Percentiles rank a stretch among this genome's conserved stretches.
phyloP scores from a whole-genome alignment of 2,329 filamentous ascomycete genomes.

The Periconia macrospinosa region DNA sequence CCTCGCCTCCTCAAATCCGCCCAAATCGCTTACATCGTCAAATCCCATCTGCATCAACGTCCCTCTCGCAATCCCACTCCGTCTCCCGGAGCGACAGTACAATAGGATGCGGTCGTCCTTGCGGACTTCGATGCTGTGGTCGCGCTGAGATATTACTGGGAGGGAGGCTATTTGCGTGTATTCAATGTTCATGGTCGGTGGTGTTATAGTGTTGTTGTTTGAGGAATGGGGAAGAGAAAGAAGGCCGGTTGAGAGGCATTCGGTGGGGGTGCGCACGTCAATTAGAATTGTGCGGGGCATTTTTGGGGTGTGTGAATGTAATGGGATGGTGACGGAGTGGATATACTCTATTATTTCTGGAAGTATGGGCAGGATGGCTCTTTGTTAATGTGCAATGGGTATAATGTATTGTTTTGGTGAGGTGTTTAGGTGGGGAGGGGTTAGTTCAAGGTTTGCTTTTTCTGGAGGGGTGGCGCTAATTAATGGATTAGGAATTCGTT shows the following conservation, averaged over 20 bases:
- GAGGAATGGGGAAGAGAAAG: constrained; percentile 14
- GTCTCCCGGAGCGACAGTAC: constrained; percentile 41
- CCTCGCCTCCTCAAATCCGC: constrained; percentile 38
- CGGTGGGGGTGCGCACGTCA: constrained; percentile 41
- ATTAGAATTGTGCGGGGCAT: constrained; percentile 22
- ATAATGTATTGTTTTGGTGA: not conserved
- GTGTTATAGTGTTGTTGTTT: constrained; percentile 15
- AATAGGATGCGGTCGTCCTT: constrained; percentile 39
- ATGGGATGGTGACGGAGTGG: too few relatives aligned
- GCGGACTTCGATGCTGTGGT: constrained; percentile 16
- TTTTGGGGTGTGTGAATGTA: not conserved
- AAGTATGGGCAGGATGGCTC: not conserved
- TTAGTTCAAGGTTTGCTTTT: not conserved
- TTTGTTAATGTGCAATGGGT: not conserved
- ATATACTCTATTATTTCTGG: not conserved
- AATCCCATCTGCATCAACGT: constrained; percentile 34
- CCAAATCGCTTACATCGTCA: constrained; percentile 36
- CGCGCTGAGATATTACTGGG: constrained; percentile 18
- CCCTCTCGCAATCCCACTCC: constrained; percentile 36
- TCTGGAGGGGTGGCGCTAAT: not conserved
- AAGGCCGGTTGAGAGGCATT: constrained; percentile 34
- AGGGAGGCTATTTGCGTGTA: constrained; percentile 39
- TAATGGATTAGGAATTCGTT: not conserved
- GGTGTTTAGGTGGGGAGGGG: not conserved
- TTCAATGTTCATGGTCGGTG: constrained; percentile 39